Evolutionary conservation across 805 yeast species (phyloP).

Genomic region (Yamadazyma endophytica): DNA sequence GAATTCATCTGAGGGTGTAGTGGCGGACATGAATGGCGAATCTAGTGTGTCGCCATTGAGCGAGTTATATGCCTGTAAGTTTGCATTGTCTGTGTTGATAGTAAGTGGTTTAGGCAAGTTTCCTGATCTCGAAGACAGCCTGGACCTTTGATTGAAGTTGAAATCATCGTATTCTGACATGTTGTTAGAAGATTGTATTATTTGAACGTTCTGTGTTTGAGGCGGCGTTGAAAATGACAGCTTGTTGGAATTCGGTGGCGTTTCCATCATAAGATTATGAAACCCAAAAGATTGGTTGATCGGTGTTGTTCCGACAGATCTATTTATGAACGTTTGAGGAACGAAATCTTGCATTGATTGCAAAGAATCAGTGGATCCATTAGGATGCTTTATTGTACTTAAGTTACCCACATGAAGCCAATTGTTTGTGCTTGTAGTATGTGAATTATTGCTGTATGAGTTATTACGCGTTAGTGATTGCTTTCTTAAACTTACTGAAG

Average conservation of each 20-base stretch:
- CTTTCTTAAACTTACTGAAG: conserved; percentile 35
- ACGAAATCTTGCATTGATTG: conserved; percentile 43
- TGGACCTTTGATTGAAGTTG: conserved; percentile 18
- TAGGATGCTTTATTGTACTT: conserved; percentile 23
- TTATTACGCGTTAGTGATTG: conserved; percentile 42
- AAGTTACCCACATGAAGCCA: conserved; percentile 45
- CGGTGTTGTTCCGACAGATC: conserved; percentile 21
- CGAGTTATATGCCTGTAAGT: conserved; percentile 20
- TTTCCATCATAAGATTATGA: conserved; percentile 38
- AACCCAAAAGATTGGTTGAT: conserved; percentile 15
- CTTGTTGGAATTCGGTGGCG: conserved; percentile 34
- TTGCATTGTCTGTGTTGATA: conserved; percentile 34
- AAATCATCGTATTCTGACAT: conserved; percentile 33
- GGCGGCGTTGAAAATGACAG: conserved; percentile 21
- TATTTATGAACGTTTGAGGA: conserved; percentile 34
- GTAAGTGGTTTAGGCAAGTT: conserved; percentile 32
- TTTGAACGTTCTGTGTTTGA: conserved; percentile 4
- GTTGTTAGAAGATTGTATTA: conserved; percentile 6
- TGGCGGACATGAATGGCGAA: conserved; percentile 40
- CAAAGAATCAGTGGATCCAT: conserved; percentile 35
- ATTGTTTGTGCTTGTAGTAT: conserved; percentile 13
- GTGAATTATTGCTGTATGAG: conserved; percentile 19
- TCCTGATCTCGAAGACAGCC: conserved; percentile 16
- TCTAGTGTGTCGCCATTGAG: conserved; percentile 23
- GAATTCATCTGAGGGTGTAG: conserved; percentile 32